phyloP scores from a whole-genome alignment of 1,284 basidiomycete genomes.

The Hemileia vastatrix region DNA sequence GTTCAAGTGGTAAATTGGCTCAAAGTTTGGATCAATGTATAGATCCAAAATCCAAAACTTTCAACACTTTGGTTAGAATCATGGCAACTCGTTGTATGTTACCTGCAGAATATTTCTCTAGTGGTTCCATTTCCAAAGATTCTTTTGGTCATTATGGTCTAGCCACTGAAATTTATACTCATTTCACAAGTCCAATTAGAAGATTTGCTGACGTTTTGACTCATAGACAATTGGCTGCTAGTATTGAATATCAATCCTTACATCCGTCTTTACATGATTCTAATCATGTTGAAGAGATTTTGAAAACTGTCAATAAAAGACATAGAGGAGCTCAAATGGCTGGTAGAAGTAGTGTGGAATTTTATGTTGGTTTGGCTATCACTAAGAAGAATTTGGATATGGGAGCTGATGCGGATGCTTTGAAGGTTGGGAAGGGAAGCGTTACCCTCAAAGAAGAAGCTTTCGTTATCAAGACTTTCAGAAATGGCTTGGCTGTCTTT shows the following conservation, averaged over 20 bases:
- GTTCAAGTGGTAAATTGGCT: slow-evolving; percentile 36
- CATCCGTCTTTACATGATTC: slow-evolving; percentile 35
- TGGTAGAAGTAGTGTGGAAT: slow-evolving; percentile 39
- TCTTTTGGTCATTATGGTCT: slow-evolving; percentile 42
- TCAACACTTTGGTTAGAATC: slow-evolving; percentile 42
- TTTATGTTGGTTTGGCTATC: slow-evolving; percentile 40
- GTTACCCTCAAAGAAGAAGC: slow-evolving; percentile 32
- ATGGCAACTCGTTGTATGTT: slow-evolving; percentile 44
- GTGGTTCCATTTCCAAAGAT: slow-evolving; percentile 37
- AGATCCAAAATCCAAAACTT: slow-evolving; percentile 29
- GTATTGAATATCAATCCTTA: slow-evolving; percentile 38
- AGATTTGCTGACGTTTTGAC: slow-evolving; percentile 41
- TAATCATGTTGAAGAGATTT: slow-evolving; percentile 37
- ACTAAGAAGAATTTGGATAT: slow-evolving; percentile 35
- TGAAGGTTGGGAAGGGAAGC: neutral
- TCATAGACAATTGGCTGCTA: slow-evolving; percentile 40
- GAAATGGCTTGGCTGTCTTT: slow-evolving; percentile 42
- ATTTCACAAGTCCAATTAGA: slow-evolving; percentile 42
- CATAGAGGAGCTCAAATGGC: slow-evolving; percentile 40
- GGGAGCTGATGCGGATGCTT: slow-evolving; percentile 11
- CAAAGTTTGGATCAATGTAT: slow-evolving; percentile 38
- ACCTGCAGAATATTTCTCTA: slow-evolving; percentile 42
- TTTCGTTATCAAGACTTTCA: slow-evolving; percentile 39
- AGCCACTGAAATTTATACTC: slow-evolving; percentile 42
- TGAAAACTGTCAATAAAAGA: slow-evolving; percentile 39